Conservation (phyloP, 352 stramenopile species). For the Pythium oligandrum region DNA sequence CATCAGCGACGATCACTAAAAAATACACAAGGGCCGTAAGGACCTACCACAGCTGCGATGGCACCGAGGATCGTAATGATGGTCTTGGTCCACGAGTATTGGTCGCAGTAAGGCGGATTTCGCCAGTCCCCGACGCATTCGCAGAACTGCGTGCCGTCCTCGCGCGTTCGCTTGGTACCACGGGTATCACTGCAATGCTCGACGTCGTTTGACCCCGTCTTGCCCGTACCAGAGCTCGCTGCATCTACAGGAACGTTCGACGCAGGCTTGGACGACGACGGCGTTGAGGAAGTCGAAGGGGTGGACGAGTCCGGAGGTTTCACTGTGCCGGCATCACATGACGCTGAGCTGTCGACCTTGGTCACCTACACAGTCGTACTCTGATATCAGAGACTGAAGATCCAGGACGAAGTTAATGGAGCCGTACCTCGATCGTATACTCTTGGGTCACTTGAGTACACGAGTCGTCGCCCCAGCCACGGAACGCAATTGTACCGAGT, state of each 20-base stretch:
- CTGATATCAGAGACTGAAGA: too few species aligned
- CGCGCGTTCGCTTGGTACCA: constrained; percentile 4
- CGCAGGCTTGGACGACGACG: constrained; percentile 13
- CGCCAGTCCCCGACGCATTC: constrained; percentile 30
- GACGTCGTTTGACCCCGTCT: constrained; percentile 13
- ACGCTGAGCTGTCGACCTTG: constrained; percentile 4
- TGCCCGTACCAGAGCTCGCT: constrained; percentile 9
- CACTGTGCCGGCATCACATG: constrained; percentile 15
- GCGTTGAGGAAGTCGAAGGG: neutral
- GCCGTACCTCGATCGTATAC: constrained; percentile 17
- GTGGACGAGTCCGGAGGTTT: constrained; percentile 3
- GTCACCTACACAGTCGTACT: too few species aligned
- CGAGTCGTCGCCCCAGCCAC: constrained; percentile 21
- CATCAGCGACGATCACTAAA: neutral
- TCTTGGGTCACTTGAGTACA: constrained; percentile 18
- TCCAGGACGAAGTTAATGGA: too few species aligned
- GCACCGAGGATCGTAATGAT: constrained; percentile 27
- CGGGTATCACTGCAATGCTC: constrained; percentile 20
- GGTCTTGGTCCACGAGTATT: constrained; percentile 28
- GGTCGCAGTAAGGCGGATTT: constrained; percentile 22
- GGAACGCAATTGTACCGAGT: constrained; percentile 15
- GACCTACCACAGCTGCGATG: constrained; percentile 24
- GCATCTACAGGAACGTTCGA: neutral
- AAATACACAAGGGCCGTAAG: neutral
- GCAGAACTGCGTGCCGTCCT: constrained; percentile 21